A percentile compares a stretch with the other conserved stretches of the same genome.
phyloP scores from a whole-genome alignment of 1,284 basidiomycete genomes.

The Erythrobasidium hasegawianum region DNA sequence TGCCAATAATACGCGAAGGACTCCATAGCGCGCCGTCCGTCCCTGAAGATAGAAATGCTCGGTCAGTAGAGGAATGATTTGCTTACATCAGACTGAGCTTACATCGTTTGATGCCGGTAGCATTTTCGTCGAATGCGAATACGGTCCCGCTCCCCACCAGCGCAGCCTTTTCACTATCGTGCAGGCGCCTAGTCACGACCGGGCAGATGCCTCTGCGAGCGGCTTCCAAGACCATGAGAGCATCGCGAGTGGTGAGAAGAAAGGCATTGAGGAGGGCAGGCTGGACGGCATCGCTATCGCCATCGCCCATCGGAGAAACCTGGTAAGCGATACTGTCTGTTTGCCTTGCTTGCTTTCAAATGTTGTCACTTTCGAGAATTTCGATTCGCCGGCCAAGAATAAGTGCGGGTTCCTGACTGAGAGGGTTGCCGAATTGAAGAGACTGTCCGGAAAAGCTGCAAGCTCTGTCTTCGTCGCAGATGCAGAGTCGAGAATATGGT shows the following conservation, averaged over 20 bases:
- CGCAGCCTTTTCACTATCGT: conserved; percentile 77
- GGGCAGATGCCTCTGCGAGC: conserved; percentile 84
- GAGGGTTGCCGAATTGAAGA: no score
- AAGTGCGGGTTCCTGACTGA: no score
- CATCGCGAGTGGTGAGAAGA: conserved; percentile 93
- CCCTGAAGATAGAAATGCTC: no score
- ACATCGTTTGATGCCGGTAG: conserved; percentile 91
- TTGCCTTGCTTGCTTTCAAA: no score
- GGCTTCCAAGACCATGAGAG: conserved; percentile 90
- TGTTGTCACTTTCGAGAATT: no score
- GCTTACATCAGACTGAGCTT: no score
- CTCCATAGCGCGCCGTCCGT: conserved; percentile 96
- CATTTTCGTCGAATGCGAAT: conserved; percentile 96
- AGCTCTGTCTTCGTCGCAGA: no score
- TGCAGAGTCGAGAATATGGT: no score
- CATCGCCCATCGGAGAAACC: conserved; percentile 11
- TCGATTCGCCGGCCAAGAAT: no score
- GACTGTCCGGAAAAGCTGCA: no score
- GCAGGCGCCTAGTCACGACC: conserved; percentile 82
- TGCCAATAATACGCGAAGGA: conserved; percentile 80
- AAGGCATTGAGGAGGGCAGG: conserved; percentile 52
- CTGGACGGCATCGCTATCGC: conserved; percentile 13
- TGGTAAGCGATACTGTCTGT: no score
- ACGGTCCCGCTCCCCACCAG: conserved; percentile 92
- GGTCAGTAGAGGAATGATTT: no score